Percentiles rank a stretch among this genome's conserved stretches.
Conservation (phyloP, 768 basidiomycete genomes). For the Lentinula aciculospora region DNA sequence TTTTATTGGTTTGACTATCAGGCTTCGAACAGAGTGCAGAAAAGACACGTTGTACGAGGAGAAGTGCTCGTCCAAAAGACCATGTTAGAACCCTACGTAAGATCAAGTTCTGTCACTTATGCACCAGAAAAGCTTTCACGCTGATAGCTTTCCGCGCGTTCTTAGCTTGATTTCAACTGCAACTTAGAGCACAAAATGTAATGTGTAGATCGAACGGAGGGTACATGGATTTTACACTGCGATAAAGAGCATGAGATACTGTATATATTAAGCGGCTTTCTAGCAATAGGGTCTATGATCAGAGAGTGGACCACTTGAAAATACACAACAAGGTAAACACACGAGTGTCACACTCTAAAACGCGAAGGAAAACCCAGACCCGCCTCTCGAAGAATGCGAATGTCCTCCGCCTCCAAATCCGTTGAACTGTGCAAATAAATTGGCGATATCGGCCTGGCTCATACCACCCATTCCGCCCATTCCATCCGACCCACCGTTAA, state of each 20-base stretch:
- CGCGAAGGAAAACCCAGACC: background rate
- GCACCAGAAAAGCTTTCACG: too few relatives aligned
- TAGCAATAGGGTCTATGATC: background rate
- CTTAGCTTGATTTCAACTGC: too few relatives aligned
- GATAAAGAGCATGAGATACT: too few relatives aligned
- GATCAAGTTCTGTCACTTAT: background rate
- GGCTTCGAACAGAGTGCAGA: background rate
- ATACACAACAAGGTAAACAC: background rate
- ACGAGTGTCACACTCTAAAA: background rate
- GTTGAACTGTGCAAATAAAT: constrained; percentile 7
- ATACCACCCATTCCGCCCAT: constrained; percentile 40
- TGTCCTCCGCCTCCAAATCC: background rate
- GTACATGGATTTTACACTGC: too few relatives aligned
- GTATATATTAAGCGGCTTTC: too few relatives aligned
- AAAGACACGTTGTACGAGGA: background rate
- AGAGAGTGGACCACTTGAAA: background rate
- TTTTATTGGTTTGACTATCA: too few relatives aligned
- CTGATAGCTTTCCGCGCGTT: too few relatives aligned
- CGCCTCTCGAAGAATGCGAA: background rate
- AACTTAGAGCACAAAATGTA: too few relatives aligned
- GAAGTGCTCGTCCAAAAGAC: background rate
- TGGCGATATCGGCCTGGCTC: constrained; percentile 17
- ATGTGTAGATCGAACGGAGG: too few relatives aligned
- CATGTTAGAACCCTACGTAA: background rate
- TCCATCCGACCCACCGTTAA: constrained; percentile 20